phyloP scores from a whole-genome alignment of 345 rosid genomes.

The Excoecaria agallocha region DNA sequence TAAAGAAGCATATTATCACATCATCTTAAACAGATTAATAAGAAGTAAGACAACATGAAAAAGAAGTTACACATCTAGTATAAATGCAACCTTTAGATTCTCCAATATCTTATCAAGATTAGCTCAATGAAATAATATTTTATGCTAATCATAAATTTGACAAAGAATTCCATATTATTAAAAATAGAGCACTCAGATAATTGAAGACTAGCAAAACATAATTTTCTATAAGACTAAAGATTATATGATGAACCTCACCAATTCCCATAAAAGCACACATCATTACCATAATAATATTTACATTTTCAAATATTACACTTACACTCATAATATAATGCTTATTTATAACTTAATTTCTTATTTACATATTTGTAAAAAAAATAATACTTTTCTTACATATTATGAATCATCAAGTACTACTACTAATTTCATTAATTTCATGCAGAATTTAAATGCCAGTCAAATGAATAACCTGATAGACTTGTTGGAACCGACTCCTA shows the following conservation, averaged over 20 bases:
- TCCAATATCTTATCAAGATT: neutral
- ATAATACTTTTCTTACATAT: too few species aligned
- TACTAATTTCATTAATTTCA: too few species aligned
- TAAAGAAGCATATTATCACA: neutral
- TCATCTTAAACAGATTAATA: neutral
- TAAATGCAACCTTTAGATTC: neutral
- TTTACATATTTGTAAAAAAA: too few species aligned
- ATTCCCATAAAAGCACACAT: slow-evolving; percentile 97
- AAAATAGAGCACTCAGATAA: neutral
- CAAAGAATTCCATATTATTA: neutral
- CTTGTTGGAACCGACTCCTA: too few species aligned
- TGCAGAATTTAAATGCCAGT: too few species aligned
- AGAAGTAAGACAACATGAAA: neutral
- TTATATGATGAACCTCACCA: slow-evolving; percentile 69
- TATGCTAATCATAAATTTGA: neutral
- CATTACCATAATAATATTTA: too few species aligned
- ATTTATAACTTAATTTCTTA: too few species aligned
- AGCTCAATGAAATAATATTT: neutral
- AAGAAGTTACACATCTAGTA: neutral
- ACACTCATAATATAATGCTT: too few species aligned
- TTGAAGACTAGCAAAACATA: neutral
- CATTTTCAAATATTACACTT: too few species aligned
- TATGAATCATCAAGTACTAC: too few species aligned
- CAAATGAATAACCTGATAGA: too few species aligned
- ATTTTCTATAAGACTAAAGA: slow-evolving; percentile 1